Percentiles rank a stretch among this genome's conserved stretches.
Evolutionary conservation across 352 stramenopile species (phyloP).

Genomic region (Phytopythium ostracodes): DNA sequence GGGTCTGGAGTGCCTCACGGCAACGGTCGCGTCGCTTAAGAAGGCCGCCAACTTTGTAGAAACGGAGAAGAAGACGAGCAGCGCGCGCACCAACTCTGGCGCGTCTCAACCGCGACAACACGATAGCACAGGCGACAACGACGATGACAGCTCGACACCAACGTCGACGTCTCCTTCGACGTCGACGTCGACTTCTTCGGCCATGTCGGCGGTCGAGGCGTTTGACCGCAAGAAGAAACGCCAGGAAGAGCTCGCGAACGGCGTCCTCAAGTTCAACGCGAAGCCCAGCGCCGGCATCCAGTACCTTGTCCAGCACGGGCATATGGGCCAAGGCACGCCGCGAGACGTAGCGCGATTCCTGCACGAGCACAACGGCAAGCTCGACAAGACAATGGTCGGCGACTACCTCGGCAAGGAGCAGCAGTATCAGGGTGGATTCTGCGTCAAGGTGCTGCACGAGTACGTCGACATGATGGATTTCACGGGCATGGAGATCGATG

Average conservation of each 20-base stretch:
- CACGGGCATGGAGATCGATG: conserved; percentile 92
- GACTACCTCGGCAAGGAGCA: conserved; percentile 97
- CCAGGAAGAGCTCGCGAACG: conserved; percentile 96
- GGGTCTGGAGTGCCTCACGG: conserved; percentile 91
- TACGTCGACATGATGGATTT: conserved; percentile 98
- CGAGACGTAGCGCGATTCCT: conserved; percentile 94
- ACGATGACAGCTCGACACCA: conserved; percentile 38
- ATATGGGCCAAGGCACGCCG: conserved; percentile 90
- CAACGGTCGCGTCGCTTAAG: conserved; percentile 90
- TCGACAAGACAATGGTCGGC: conserved; percentile 97
- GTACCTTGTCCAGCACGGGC: conserved; percentile 90
- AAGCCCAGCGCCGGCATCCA: conserved; percentile 91
- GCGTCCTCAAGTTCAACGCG: conserved; percentile 98
- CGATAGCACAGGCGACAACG: conserved; percentile 32
- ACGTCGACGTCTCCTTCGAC: conserved; percentile 11
- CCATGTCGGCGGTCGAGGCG: conserved; percentile 88
- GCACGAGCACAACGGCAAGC: conserved; percentile 84
- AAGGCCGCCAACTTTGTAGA: conserved; percentile 85
- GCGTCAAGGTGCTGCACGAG: conserved; percentile 92
- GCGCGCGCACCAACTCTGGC: conserved; percentile 16
- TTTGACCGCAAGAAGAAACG: conserved; percentile 97
- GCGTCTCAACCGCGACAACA: conserved; percentile 11
- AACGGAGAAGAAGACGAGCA: conserved; percentile 37
- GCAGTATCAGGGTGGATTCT: conserved; percentile 93
- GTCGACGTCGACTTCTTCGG: conserved; percentile 27